phyloP scores from a whole-genome alignment of 805 yeast species.

The Saccharomycopsis sp. region DNA sequence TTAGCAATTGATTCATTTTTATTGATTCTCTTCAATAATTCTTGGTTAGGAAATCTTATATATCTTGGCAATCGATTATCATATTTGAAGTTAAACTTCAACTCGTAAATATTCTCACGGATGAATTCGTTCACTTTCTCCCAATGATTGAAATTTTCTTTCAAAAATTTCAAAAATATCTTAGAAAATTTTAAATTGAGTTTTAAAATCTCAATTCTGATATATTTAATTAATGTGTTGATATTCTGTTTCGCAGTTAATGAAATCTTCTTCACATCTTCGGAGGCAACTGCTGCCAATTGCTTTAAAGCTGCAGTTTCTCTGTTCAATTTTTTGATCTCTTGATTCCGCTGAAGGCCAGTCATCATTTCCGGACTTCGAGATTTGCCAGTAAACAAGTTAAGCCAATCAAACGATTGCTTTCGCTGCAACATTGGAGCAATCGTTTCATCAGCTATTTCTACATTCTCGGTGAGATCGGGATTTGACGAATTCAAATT shows the following conservation, averaged over 20 bases:
- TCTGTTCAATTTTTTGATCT: constrained; percentile 29
- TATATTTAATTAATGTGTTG: constrained; percentile 24
- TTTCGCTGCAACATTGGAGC: not conserved
- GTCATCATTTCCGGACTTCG: constrained; percentile 25
- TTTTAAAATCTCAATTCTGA: constrained; percentile 27
- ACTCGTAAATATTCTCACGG: constrained; percentile 17
- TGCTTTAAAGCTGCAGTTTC: constrained; percentile 35
- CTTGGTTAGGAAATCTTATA: constrained; percentile 15
- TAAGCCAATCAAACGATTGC: constrained; percentile 11
- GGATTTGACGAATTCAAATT: not conserved
- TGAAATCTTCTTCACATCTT: constrained; percentile 33
- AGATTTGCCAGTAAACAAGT: constrained; percentile 17
- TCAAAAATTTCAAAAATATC: constrained; percentile 31
- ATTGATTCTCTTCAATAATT: not conserved
- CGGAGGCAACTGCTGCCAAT: constrained; percentile 31
- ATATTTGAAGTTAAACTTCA: constrained; percentile 16
- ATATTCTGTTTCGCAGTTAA: constrained; percentile 29
- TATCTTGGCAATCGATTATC: constrained; percentile 21
- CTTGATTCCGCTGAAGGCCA: constrained; percentile 32
- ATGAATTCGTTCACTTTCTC: constrained; percentile 12
- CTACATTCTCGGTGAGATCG: too few species aligned
- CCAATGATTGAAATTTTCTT: constrained; percentile 24
- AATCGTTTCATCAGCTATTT: too few species aligned
- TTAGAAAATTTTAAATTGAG: constrained; percentile 29
- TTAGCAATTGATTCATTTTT: not conserved